phyloP scores from a whole-genome alignment of 2,329 filamentous ascomycete genomes.

The Aspergillus caelatus region DNA sequence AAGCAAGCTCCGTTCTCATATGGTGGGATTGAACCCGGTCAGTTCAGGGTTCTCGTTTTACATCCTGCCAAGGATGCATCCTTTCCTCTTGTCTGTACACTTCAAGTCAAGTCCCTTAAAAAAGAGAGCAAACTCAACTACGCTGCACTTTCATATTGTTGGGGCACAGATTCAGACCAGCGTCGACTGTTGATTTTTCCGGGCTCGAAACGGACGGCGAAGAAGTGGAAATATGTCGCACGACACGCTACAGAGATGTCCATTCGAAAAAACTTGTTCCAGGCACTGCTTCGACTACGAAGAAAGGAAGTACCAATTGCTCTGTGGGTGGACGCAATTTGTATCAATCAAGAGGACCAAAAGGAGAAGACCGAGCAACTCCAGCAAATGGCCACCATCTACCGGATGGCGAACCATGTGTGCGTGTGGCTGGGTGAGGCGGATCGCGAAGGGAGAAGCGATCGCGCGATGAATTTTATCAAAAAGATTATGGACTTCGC shows the following conservation, averaged over 20 bases:
- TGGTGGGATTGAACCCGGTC: neutral
- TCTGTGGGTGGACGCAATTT: neutral
- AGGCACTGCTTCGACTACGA: neutral
- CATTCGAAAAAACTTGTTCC: neutral
- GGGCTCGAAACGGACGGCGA: neutral
- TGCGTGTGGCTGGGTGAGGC: neutral
- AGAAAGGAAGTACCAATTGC: neutral
- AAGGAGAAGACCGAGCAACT: neutral
- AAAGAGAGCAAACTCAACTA: neutral
- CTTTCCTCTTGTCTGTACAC: neutral
- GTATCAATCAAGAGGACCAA: neutral
- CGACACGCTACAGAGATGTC: neutral
- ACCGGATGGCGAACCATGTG: neutral
- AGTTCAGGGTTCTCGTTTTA: neutral
- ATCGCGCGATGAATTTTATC: neutral
- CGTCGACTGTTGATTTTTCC: neutral
- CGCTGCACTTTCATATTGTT: neutral
- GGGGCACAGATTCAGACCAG: neutral
- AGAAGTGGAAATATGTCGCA: neutral
- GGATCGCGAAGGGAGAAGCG: neutral
- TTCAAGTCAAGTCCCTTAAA: neutral
- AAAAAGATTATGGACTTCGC: neutral
- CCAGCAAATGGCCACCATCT: neutral
- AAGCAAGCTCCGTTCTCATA: neutral
- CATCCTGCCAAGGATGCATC: neutral